phyloP scores from a whole-genome alignment of 78 protist genomes.

The Dictyostelium citrinum region DNA sequence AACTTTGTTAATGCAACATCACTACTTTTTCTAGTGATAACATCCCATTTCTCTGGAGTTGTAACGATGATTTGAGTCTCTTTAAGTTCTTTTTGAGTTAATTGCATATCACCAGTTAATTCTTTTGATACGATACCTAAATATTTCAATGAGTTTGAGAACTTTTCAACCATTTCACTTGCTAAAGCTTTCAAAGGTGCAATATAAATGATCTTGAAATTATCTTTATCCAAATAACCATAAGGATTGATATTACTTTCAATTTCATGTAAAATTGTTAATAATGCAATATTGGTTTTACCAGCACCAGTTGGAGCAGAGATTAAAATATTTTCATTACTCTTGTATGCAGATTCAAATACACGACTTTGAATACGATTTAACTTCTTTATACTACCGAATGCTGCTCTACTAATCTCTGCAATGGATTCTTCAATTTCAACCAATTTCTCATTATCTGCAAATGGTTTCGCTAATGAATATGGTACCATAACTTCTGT shows the following conservation, averaged over 20 bases:
- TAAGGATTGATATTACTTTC: constrained; percentile 26
- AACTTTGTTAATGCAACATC: constrained; percentile 83
- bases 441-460: constrained; percentile 31
- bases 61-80: constrained; percentile 96
- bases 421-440: constrained; percentile 13
- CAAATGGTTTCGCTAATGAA: constrained; percentile 29
- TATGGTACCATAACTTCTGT: constrained; percentile 19
- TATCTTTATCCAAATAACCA: constrained; percentile 55
- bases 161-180: constrained; percentile 90
- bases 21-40: constrained; percentile 96
- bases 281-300: constrained; percentile 89
- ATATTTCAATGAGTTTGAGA: constrained; percentile 81
- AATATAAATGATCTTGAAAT: constrained; percentile 98
- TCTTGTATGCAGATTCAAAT: constrained; percentile 87
- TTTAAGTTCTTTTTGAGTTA: constrained; percentile 93
- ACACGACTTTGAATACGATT: constrained; percentile 80
- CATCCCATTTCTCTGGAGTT: constrained; percentile 99
- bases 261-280: constrained; percentile 83
- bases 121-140: constrained; percentile 94
- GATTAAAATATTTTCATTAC: constrained; percentile 95
- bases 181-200: constrained; percentile 99
- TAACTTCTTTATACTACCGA: constrained; percentile 35
- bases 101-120: constrained; percentile 99
- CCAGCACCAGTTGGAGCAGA: constrained; percentile 98
- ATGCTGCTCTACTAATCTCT: constrained; percentile 1